Evolutionary conservation across 768 basidiomycete genomes (phyloP), one percentile per base, ranked within the genome.

Genomic region (Rickenella mellea): DNA sequence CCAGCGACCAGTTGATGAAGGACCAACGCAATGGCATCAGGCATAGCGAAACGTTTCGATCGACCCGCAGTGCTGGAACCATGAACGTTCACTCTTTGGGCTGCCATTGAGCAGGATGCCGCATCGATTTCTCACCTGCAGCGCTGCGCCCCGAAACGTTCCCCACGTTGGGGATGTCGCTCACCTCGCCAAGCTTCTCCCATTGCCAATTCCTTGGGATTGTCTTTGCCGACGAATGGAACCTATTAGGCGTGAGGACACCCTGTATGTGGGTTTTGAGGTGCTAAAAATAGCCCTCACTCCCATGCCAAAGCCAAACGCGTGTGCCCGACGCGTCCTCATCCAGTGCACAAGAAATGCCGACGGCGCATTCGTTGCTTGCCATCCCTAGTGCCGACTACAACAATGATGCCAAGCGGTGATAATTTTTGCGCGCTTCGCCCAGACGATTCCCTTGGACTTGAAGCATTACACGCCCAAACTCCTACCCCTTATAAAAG

Each of bases 401-500:
- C 33, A 36, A 36, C 33, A 22, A 36, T 36, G 33, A 36, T 36
- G 33, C 33, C 33, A 36, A 36, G 33, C 33, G n/a, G n/a, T n/a
- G n/a, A n/a, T 36, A 22, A 17, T 17, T 7, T 36, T 11, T 36
- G 12, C 33, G 12, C 24, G 33, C 33, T 17, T 36, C 33, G 9
- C 33, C 24, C 33, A 36, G 33, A 10, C 9, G 24, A 19, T 36
- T 9, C 15, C 19, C 33, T 19, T 15, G 33, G 12, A 10, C 15
- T 36, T 10, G 10, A 7, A 14, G 24, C 4, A 19, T 2, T 36
- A 17, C 33, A 36, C 15, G 33, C 33, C 33, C 4, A 17, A 22
- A 15, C 19, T 36, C 15, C 11, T 10, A 17, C 12, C 19, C 19
- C 19, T 36, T 19, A 19, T 12, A 19, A 36, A 36, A 4, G 19